Base-by-base conservation (phyloP, 2,329 filamentous ascomycete species). In the Colletotrichum musicola region DNA sequence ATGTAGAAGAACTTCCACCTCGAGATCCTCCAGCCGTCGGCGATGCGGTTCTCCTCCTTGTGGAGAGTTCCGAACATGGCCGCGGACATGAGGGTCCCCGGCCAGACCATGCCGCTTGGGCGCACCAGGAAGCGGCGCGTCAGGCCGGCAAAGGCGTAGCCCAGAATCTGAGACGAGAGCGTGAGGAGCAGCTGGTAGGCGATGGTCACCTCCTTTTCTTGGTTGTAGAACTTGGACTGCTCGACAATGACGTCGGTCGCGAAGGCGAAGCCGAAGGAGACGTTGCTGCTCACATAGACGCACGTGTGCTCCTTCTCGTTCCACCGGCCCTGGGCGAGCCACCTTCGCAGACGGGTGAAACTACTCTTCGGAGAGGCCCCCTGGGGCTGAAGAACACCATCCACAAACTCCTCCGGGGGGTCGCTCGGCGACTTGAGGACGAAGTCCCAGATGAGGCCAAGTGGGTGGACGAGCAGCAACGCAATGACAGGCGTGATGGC, bases 71-170 rank as follows among this genome's bases (percentile, higher is more conserved):
- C 91, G 74, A 97, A 96, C 92, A 97, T 95, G 74, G 93, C 91
- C 0, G 93, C 93, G 20, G 93, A 95, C 86, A 95, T 94, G 57
- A 97, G 83, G 0, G 94, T 97, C 22, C 92, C 92, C 1, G 94
- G 94, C 94, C 94, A 97, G 55, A 97, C 94, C 92, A 97, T 97
- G 68, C 93, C 93, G 70, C 92, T 93, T 0, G 94, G 94, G 27
- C 93, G 89, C 30, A 97, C 93, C 4, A 97, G 85, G 77, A 94
- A 96, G 57, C 92, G 89, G 65, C 93, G 86, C 2, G 93, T 93
- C 50, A 97, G 84, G 2, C 94, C 94, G 57, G 94, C 94, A 77
- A 97, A 94, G 3, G 93, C 90, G 77, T 97, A 97, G 14, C 94
- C 94, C 40, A 97, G 82, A 30, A 96, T 93, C 77, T 97, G 94